phyloP scores from a whole-genome alignment of 352 stramenopile genomes.

The Blastocystis hominis region DNA sequence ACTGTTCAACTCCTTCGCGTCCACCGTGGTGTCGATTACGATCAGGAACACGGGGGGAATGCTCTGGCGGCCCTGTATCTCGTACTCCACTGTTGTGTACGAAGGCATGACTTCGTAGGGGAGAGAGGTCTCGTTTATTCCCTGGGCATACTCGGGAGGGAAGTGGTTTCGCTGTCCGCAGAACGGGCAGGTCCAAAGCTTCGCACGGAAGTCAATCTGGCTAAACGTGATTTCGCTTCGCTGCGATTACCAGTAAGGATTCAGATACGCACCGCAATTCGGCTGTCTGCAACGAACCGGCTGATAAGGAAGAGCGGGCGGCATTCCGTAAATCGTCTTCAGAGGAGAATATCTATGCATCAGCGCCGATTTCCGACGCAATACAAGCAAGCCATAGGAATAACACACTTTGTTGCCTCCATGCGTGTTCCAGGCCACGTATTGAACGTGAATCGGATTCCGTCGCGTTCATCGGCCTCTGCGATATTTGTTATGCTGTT shows the following conservation, averaged over 20 bases:
- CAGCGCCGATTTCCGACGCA: not conserved
- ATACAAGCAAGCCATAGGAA: slow-evolving; percentile 80
- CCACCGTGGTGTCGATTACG: slow-evolving; percentile 90
- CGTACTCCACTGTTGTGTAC: slow-evolving; percentile 98
- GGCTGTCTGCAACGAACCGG: slow-evolving; percentile 88
- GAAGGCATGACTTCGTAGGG: slow-evolving; percentile 95
- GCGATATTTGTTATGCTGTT: slow-evolving; percentile 23
- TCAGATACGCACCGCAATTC: slow-evolving; percentile 85
- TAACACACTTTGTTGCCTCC: slow-evolving; percentile 92
- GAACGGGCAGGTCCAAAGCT: slow-evolving; percentile 98
- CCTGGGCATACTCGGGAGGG: slow-evolving; percentile 83
- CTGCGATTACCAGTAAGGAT: slow-evolving; percentile 84
- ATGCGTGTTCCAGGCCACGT: slow-evolving; percentile 90
- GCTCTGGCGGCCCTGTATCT: slow-evolving; percentile 76
- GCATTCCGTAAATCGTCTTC: slow-evolving; percentile 86
- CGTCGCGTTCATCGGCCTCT: slow-evolving; percentile 70
- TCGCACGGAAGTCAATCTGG: slow-evolving; percentile 89
- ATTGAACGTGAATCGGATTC: slow-evolving; percentile 93
- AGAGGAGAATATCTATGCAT: slow-evolving; percentile 81
- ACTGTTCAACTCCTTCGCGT: slow-evolving; percentile 86
- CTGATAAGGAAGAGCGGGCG: slow-evolving; percentile 86
- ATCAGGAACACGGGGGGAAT: slow-evolving; percentile 96
- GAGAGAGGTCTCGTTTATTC: slow-evolving; percentile 93
- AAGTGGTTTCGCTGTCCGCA: slow-evolving; percentile 97
- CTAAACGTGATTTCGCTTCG: not conserved